Base-by-base conservation (phyloP, 2,329 filamentous ascomycete species). In the Verticillium nonalfalfae region DNA sequence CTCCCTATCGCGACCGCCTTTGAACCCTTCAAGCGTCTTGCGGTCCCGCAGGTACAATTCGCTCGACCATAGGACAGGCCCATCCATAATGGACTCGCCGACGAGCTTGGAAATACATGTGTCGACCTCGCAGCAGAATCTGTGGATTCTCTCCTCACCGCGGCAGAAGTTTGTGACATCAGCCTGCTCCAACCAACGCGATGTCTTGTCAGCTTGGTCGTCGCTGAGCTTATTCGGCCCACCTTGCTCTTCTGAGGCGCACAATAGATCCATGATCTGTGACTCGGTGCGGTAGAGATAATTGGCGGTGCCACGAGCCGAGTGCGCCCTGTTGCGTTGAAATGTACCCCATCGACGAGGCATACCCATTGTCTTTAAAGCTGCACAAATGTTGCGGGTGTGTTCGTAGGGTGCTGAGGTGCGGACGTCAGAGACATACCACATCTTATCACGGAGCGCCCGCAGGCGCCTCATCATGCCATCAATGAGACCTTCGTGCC, bases 181-280 rank as follows among this genome's bases (percentile, higher is more conserved):
- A 65, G 88, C 89, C 66, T 90, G 86, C 57, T 90, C 86, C 59
- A 98, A 80, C 92, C 94, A 99, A 61, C 87, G 85, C 21, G 84
- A 79, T 0, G 93, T 97, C 66, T 93, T 87, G 59, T 96, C 91
- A 0, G 93, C 89, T 73, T 98, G 95, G 60, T 97, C 92, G 71
- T 98, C 94, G n/a, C 91, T 93, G 13, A 99, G 82, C 74, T 99
- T 99, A 73, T 96, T 96, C 0, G 92, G 91, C 0, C 95, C 94
- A 13, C 93, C 94, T 67, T 96, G 91, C 59, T 91, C 91, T 61
- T 90, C 87, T 0, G 85, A 81, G 5, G 93, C 93, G 35, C 93
- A 92, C 71, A 98, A 83, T 13, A 97, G 84, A 64, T 97, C 93
- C 72, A 97, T 86, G 55, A 95, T 86, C 71, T 97, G 92, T 7